These are phyloP conservation scores for Helenozyma rhizophorensis DNA, from an alignment of 805 yeast genomes.

Conservation along the genomic window DNA sequence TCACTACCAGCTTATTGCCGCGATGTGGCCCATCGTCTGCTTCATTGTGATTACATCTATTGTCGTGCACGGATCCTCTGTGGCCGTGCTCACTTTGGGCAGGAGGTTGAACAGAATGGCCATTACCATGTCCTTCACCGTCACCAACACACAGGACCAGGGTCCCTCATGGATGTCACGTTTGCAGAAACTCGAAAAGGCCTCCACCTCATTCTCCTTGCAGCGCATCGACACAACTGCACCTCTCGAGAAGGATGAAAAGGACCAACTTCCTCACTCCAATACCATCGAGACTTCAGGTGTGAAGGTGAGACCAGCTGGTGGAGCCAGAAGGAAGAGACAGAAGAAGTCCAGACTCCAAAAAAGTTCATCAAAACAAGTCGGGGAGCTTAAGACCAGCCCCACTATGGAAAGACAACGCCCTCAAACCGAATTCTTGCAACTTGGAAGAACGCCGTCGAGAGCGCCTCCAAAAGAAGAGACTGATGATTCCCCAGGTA, in stretches of 20 bases:
- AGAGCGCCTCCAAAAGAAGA: conserved; percentile 5
- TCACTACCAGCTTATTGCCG: conserved; percentile 55
- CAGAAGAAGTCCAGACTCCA: conserved; percentile 32
- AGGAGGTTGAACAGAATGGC: conserved; percentile 88
- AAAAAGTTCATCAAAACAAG: conserved; percentile 22
- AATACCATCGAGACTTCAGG: conserved; percentile 60
- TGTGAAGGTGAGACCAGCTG: conserved; percentile 63
- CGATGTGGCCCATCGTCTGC: conserved; percentile 61
- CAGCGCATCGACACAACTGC: conserved; percentile 70
- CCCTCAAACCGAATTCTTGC: conserved; percentile 38
- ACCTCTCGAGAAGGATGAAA: conserved; percentile 14
- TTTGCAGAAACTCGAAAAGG: conserved; percentile 71
- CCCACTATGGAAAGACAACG: conserved; percentile 25
- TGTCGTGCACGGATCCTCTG: conserved; percentile 84
- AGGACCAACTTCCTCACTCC: conserved; percentile 21
- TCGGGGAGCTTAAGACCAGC: conserved; percentile 10
- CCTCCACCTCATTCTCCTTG: conserved; percentile 73
- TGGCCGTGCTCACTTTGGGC: conserved; percentile 41
- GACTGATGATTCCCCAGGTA: not conserved
- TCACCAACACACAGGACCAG: conserved; percentile 47
- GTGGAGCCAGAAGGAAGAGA: conserved; percentile 61
- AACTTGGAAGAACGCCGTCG: conserved; percentile 30
- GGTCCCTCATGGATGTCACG: conserved; percentile 73
- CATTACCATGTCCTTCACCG: conserved; percentile 82
- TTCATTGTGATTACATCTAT: conserved; percentile 80